Conservation (phyloP, 306 rosid species). For the Argentina anserina region DNA sequence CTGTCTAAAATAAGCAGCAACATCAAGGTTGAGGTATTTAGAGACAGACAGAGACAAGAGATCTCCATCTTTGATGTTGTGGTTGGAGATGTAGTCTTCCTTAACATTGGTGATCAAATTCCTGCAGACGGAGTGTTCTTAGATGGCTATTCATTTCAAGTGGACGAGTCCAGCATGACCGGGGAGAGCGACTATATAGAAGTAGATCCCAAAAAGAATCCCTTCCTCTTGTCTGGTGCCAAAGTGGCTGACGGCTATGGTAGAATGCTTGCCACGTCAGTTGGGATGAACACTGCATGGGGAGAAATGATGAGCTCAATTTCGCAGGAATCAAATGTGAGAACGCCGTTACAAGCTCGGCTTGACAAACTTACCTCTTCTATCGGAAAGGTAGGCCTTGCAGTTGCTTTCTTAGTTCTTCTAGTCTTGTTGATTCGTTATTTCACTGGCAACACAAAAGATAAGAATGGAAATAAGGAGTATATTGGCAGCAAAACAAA, state of each 20-base stretch:
- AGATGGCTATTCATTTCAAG: constrained; percentile 59
- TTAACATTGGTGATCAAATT: constrained; percentile 75
- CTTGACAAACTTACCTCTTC: constrained; percentile 71
- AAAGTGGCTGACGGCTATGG: constrained; percentile 72
- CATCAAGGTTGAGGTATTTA: constrained; percentile 56
- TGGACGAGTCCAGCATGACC: constrained; percentile 92
- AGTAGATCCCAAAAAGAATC: constrained; percentile 39
- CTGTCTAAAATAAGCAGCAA: constrained; percentile 69
- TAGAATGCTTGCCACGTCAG: constrained; percentile 68
- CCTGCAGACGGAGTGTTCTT: constrained; percentile 85
- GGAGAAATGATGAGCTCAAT: constrained; percentile 91
- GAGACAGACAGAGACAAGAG: constrained; percentile 51
- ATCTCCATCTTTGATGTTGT: constrained; percentile 67
- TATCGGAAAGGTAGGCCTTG: constrained; percentile 83
- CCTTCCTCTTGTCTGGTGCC: constrained; percentile 78
- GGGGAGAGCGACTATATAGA: constrained; percentile 86
- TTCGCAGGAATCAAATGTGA: constrained; percentile 47
- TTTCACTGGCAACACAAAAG: constrained; percentile 64
- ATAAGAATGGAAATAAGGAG: constrained; percentile 42
- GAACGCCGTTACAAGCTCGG: constrained; percentile 81
- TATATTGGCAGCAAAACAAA: constrained; percentile 38
- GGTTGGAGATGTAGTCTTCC: constrained; percentile 67
- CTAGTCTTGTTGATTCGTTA: constrained; percentile 66
- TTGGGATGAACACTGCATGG: constrained; percentile 83
- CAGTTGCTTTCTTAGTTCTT: constrained; percentile 81